These are phyloP conservation scores for Botryotinia globosa DNA, from an alignment of 2,329 filamentous ascomycete species.

Conservation along the genomic window DNA sequence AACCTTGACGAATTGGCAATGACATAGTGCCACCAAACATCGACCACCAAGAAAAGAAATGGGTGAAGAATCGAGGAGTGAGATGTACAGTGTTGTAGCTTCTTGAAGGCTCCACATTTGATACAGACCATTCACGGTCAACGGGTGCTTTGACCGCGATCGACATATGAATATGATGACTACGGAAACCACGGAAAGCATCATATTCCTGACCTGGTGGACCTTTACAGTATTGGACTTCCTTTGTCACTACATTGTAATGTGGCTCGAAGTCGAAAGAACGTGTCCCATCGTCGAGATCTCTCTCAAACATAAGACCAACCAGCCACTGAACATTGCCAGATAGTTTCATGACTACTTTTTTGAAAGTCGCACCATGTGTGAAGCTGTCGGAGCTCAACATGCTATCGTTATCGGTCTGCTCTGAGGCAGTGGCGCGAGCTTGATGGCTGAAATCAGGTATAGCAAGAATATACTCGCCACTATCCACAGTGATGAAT, in stretches of 20 bases:
- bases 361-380: conserved; percentile 85
- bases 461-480: conserved; percentile 90
- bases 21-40: conserved; percentile 95
- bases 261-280: conserved; percentile 90
- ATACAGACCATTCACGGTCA: conserved; percentile 79
- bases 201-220: conserved; percentile 66
- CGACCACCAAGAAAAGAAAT: conserved; percentile 98
- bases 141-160: conserved; percentile 85
- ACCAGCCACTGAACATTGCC: conserved; percentile 92
- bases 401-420: conserved; percentile 57
- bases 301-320: conserved; percentile 88
- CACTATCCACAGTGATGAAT: conserved; percentile 94
- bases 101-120: conserved; percentile 70
- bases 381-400: conserved; percentile 57
- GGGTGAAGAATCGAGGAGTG: conserved; percentile 92
- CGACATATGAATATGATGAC: conserved; percentile 93
- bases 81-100: conserved; percentile 98
- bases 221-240: conserved; percentile 68
- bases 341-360: conserved; percentile 97
- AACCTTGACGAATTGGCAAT: conserved; percentile 87
- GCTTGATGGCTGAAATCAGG: conserved; percentile 91
- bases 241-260: conserved; percentile 84
- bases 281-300: conserved; percentile 66
- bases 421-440: conserved; percentile 51
- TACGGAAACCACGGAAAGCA: conserved; percentile 94